These are phyloP conservation scores for Wallacemonas sp. DNA, from an alignment of 208 protist genomes.

Conservation along the genomic window DNA sequence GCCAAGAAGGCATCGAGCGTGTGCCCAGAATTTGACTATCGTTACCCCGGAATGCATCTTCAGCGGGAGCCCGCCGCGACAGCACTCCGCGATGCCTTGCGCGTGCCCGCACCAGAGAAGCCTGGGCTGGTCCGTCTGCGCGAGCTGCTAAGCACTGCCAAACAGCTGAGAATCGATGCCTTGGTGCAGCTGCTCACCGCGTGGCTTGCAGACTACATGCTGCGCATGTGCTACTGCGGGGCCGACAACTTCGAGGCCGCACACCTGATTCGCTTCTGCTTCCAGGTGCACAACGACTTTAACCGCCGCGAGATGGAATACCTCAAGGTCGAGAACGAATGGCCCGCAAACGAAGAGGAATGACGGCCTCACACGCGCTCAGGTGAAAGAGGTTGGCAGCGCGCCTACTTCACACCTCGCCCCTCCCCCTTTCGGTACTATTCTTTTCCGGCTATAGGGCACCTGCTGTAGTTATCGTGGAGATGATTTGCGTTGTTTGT, in stretches of 20 bases:
- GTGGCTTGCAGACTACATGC: slow-evolving; percentile 70
- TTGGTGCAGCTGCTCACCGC: slow-evolving; percentile 58
- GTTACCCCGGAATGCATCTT: slow-evolving; percentile 33
- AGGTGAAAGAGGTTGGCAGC: too few relatives aligned
- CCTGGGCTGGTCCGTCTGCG: slow-evolving; percentile 35
- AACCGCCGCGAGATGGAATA: slow-evolving; percentile 61
- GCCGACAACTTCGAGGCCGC: slow-evolving; percentile 71
- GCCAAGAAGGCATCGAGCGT: slow-evolving; percentile 23
- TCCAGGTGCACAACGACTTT: slow-evolving; percentile 66
- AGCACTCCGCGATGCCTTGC: slow-evolving; percentile 18
- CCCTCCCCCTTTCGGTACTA: slow-evolving; percentile 8
- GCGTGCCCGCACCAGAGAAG: slow-evolving; percentile 22
- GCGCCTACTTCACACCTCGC: too few relatives aligned
- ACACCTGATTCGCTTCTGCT: slow-evolving; percentile 63
- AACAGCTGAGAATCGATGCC: slow-evolving; percentile 45
- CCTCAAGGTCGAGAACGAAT: slow-evolving; percentile 85
- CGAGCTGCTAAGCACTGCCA: slow-evolving; percentile 39
- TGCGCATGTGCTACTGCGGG: slow-evolving; percentile 54
- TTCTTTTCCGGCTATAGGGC: too few relatives aligned
- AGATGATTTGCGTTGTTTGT: too few relatives aligned
- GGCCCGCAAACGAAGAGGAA: slow-evolving; percentile 74
- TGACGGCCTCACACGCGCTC: neutral
- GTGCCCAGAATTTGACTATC: slow-evolving; percentile 56
- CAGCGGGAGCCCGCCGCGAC: neutral
- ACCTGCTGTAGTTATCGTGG: too few relatives aligned